Evolutionary conservation across 352 stramenopile genomes (phyloP).

Genomic region (Phytophthora constricta): DNA sequence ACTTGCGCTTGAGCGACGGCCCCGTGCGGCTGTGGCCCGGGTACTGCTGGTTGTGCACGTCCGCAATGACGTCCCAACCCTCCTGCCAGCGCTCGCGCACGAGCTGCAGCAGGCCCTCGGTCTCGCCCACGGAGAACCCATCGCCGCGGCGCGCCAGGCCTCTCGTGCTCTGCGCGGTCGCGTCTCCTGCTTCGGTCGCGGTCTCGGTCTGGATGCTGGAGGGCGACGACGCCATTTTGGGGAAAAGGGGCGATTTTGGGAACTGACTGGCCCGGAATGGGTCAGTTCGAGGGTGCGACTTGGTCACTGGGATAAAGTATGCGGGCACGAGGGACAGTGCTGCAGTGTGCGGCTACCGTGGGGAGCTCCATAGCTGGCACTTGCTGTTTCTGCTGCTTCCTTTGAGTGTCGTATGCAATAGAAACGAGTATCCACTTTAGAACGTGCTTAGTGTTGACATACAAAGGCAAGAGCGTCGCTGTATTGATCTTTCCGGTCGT

Average conservation of each 20-base stretch:
- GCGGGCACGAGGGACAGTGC: too few relatives aligned
- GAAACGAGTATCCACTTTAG: too few relatives aligned
- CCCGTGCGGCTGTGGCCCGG: slow-evolving; percentile 39
- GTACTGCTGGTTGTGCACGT: slow-evolving; percentile 45
- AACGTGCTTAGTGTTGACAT: too few relatives aligned
- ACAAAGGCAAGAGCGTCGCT: too few relatives aligned
- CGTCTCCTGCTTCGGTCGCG: slow-evolving; percentile 12
- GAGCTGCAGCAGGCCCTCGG: slow-evolving; percentile 32
- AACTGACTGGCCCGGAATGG: too few relatives aligned
- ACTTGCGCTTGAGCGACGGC: slow-evolving; percentile 48
- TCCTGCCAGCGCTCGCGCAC: slow-evolving; percentile 41
- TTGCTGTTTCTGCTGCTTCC: too few relatives aligned
- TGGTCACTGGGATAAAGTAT: too few relatives aligned
- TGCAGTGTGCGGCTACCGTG: too few relatives aligned
- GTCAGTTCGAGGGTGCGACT: too few relatives aligned
- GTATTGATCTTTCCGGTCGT: not conserved
- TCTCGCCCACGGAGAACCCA: slow-evolving; percentile 43
- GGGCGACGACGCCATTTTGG: slow-evolving; percentile 34
- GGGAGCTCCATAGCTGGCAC: too few relatives aligned
- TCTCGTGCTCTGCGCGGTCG: not conserved
- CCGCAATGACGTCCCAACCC: slow-evolving; percentile 39
- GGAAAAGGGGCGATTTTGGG: slow-evolving; percentile 25
- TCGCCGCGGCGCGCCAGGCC: slow-evolving; percentile 38
- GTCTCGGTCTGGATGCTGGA: slow-evolving; percentile 2
- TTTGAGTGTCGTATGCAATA: too few relatives aligned